Evolutionary conservation across 2,329 filamentous ascomycete genomes (phyloP).

Genomic region (Calonectria pseudoreteaudii): DNA sequence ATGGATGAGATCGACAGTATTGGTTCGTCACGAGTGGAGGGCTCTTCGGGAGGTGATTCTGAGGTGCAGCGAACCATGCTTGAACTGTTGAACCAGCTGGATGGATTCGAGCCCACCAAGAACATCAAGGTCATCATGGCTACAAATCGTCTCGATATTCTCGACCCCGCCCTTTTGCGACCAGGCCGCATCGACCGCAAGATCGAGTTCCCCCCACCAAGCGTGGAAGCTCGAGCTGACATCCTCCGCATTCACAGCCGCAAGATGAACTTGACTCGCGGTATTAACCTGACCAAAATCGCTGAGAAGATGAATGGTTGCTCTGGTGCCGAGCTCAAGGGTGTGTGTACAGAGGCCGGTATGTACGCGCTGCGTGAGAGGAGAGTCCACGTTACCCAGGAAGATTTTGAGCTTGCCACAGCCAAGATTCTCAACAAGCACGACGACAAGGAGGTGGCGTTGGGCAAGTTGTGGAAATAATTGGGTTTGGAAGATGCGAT

Average conservation of each 20-base stretch:
- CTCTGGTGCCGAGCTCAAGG: constrained; percentile 96
- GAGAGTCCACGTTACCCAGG: constrained; percentile 97
- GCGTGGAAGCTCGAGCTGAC: constrained; percentile 94
- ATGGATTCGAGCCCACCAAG: constrained; percentile 98
- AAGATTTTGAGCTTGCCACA: constrained; percentile 98
- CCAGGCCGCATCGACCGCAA: constrained; percentile 99
- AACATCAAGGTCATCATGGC: constrained; percentile 99
- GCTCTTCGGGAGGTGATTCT: constrained; percentile 93
- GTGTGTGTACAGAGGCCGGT: constrained; percentile 97
- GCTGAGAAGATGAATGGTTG: constrained; percentile 99
- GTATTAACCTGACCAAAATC: constrained; percentile 98
- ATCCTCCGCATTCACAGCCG: constrained; percentile 97
- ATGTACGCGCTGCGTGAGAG: constrained; percentile 98
- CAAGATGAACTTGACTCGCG: constrained; percentile 98
- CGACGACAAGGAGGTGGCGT: constrained; percentile 95
- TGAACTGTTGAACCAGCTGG: constrained; percentile 96
- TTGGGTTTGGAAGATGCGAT: constrained; percentile 30
- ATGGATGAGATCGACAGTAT: constrained; percentile 99
- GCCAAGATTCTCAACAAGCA: constrained; percentile 99
- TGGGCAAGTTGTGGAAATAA: constrained; percentile 81
- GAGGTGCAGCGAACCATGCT: constrained; percentile 99
- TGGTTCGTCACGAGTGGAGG: constrained; percentile 95
- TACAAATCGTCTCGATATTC: constrained; percentile 96
- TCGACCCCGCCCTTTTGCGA: constrained; percentile 92
- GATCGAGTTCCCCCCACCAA: constrained; percentile 98